A percentile compares a stretch with the other conserved stretches of the same genome.
phyloP scores from a whole-genome alignment of 2,329 filamentous ascomycete genomes.

The Ceratocystis harringtonii region DNA sequence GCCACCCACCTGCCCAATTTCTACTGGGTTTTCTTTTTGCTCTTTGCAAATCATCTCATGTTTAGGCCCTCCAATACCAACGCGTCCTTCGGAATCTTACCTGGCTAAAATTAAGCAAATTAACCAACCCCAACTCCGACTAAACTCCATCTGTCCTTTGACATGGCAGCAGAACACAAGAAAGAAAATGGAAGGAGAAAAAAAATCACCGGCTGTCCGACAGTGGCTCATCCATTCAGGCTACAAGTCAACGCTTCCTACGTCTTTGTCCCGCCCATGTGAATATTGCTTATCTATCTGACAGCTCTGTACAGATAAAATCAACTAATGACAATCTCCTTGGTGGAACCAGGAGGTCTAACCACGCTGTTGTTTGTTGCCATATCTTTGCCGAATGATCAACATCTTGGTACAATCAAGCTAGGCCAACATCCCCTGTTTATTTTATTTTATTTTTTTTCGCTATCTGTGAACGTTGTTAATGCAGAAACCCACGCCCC shows the following conservation, averaged over 20 bases:
- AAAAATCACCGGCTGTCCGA: not conserved
- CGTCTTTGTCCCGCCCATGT: not conserved
- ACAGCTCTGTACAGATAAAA: conserved; percentile 12
- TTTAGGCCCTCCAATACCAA: not conserved
- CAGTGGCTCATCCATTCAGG: not conserved
- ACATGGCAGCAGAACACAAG: too few species aligned
- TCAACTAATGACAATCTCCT: conserved; percentile 15
- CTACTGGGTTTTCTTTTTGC: not conserved
- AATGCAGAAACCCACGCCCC: not conserved
- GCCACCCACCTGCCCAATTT: not conserved
- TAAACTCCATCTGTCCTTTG: too few species aligned
- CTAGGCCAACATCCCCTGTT: not conserved
- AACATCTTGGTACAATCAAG: not conserved
- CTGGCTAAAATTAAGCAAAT: too few species aligned
- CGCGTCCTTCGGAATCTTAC: not conserved
- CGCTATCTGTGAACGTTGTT: too few species aligned
- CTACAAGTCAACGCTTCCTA: not conserved
- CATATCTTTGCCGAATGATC: conserved; percentile 7
- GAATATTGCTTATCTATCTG: conserved; percentile 13
- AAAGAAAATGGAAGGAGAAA: too few species aligned
- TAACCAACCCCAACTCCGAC: too few species aligned
- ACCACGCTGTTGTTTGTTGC: conserved; percentile 9
- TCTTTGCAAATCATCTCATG: not conserved
- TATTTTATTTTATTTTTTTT: not conserved
- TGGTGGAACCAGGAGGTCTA: conserved; percentile 10